A percentile compares a stretch with the other conserved stretches of the same genome.
Conservation (phyloP, 2,329 filamentous ascomycete species). For the Penicillium griseofulvum region DNA sequence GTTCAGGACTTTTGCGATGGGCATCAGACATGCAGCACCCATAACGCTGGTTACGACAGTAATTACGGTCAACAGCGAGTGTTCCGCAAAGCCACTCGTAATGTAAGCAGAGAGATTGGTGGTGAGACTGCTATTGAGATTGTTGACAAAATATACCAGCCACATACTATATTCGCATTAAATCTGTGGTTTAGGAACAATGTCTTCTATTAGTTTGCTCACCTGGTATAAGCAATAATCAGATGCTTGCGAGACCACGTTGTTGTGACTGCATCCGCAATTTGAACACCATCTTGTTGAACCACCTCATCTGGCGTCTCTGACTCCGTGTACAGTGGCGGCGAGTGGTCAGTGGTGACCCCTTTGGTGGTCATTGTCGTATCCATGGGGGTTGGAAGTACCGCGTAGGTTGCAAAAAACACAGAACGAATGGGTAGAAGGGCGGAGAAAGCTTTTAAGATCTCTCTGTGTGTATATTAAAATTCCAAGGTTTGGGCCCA, state of each 20-base stretch:
- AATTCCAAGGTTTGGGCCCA: not conserved
- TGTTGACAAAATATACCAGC: slow-evolving; percentile 43
- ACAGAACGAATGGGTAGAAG: not conserved
- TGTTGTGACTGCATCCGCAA: slow-evolving; percentile 21
- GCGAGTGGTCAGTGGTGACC: not conserved
- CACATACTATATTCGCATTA: slow-evolving; percentile 39
- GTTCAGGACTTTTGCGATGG: slow-evolving; percentile 62
- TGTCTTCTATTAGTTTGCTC: slow-evolving; percentile 29
- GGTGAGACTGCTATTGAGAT: slow-evolving; percentile 39
- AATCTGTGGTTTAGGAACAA: slow-evolving; percentile 37
- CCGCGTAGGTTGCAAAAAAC: not conserved
- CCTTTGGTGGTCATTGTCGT: not conserved
- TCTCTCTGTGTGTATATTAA: not conserved
- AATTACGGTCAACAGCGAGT: slow-evolving; percentile 57
- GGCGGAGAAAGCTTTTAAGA: not conserved
- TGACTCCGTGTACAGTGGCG: not conserved
- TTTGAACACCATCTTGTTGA: slow-evolving; percentile 27
- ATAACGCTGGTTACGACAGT: slow-evolving; percentile 56
- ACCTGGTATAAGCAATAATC: slow-evolving; percentile 49
- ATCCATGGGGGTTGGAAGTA: not conserved
- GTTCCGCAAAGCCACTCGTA: slow-evolving; percentile 52
- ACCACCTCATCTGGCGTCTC: not conserved
- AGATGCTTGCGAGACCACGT: slow-evolving; percentile 43
- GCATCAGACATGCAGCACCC: slow-evolving; percentile 56
- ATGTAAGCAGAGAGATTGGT: slow-evolving; percentile 49